Base-by-base conservation (phyloP, 306 rosid species). In the Dalbergia cochinchinensis region DNA sequence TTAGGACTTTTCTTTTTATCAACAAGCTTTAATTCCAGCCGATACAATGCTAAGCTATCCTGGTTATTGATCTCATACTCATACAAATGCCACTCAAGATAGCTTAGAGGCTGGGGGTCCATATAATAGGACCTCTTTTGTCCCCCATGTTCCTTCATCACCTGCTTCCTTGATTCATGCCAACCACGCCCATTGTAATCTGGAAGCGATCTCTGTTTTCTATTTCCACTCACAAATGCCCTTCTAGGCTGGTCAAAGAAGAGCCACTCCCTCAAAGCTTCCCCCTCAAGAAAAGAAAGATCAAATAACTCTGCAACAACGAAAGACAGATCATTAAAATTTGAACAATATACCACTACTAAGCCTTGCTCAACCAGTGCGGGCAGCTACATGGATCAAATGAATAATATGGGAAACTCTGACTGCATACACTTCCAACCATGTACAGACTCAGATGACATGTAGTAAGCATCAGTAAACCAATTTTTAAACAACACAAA, bases 111-210 rank as follows among this genome's bases (percentile, higher is more conserved):
- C 73, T 94, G 98, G 2, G 98, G 98, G 64, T 94, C 98, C 98
- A 94, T 94, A 78, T 94, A 94, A 87, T 94, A 94, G 66, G 98
- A 94, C 83, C 98, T 91, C 89, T 94, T 94, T 60, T 88, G 89
- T 59, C 98, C 98, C 34, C 94, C 93, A 79, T 80, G 85, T 84
- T 92, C 98, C 86, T 87, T 92, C 97, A 94, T 92, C 81, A 91
- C 88, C 82, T 89, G 97, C 93, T 94, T 94, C 91, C 98, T 94
- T 10, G 98, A 94, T 77, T 94, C 98, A 61, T 94, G 98, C 98
- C 98, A 94, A 73, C 98, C 98, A 26, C 98, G 92, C 69, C 98
- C 98, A 3, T 69, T 82, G 83, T 92, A 89, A 89, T 94, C 98
- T 2, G 97, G 97, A 42, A 94, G 87, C 1, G 97, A 92, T 85